phyloP scores from a whole-genome alignment of 306 rosid genomes.

The Vigna mungo region DNA sequence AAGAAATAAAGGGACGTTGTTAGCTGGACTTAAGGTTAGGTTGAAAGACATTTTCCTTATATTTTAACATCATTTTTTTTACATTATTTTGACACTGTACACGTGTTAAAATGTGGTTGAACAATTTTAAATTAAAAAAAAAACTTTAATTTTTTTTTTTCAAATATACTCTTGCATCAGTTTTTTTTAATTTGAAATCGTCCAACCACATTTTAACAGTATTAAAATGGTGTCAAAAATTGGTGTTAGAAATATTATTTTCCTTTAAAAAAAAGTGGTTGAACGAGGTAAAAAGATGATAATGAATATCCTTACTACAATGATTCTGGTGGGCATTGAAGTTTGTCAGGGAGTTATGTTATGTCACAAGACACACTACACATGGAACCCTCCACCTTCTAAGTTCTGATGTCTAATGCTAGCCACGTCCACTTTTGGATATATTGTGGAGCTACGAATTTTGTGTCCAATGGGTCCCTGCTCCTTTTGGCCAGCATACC shows the following conservation, averaged over 20 bases:
- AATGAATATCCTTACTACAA: neutral
- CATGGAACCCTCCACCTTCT: neutral
- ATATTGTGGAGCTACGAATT: neutral
- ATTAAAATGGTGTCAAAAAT: too few species aligned
- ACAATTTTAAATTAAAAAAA: too few species aligned
- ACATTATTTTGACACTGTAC: too few species aligned
- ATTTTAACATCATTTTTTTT: too few species aligned
- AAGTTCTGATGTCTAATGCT: neutral
- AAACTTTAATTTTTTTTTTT: too few species aligned
- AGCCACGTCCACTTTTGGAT: too few species aligned
- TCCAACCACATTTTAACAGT: too few species aligned
- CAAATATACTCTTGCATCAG: too few species aligned
- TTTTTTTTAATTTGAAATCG: too few species aligned
- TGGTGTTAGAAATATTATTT: too few species aligned
- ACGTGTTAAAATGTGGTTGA: too few species aligned
- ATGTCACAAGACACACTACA: neutral
- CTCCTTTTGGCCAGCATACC: neutral
- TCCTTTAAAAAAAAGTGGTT: slow-evolving; percentile 18
- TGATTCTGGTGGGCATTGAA: neutral
- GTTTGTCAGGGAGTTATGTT: neutral
- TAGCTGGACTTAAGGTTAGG: neutral
- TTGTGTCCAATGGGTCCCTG: neutral
- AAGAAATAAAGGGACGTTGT: neutral
- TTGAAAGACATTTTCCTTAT: too few species aligned
- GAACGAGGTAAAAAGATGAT: neutral